Conservation (phyloP, 2,329 filamentous ascomycete species). For the Aureobasidium lini region DNA sequence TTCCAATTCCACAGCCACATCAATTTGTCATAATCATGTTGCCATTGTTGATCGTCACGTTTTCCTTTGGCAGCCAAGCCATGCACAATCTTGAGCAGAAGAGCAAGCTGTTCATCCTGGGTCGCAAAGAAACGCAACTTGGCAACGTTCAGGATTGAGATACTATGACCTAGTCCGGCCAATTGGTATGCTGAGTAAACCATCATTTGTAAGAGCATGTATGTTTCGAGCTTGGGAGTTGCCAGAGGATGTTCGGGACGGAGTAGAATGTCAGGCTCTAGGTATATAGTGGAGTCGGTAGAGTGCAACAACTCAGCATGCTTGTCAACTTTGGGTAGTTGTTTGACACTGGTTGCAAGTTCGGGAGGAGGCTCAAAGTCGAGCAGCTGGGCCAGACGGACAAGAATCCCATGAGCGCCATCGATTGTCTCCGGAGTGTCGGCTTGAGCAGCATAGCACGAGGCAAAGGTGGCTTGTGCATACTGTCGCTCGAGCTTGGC, state of each 20-base stretch:
- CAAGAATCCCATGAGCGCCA: slow-evolving; percentile 53
- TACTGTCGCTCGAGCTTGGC: slow-evolving; percentile 56
- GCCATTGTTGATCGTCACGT: slow-evolving; percentile 59
- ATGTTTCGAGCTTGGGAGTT: slow-evolving; percentile 47
- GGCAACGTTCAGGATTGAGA: slow-evolving; percentile 36
- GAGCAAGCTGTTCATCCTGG: slow-evolving; percentile 54
- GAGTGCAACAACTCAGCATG: slow-evolving; percentile 27
- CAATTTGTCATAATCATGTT: slow-evolving; percentile 53
- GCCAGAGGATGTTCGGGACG: slow-evolving; percentile 58
- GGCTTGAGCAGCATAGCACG: slow-evolving; percentile 59
- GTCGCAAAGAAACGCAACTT: slow-evolving; percentile 60
- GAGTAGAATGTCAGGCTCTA: slow-evolving; percentile 44
- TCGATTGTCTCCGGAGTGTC: slow-evolving; percentile 51
- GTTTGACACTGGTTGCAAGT: slow-evolving; percentile 34
- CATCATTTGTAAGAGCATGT: slow-evolving; percentile 55
- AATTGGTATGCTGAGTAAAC: slow-evolving; percentile 44
- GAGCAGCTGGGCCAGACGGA: slow-evolving; percentile 52
- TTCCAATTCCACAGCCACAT: slow-evolving; percentile 72
- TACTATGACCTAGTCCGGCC: slow-evolving; percentile 32
- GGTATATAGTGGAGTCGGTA: slow-evolving; percentile 23
- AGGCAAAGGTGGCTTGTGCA: slow-evolving; percentile 59
- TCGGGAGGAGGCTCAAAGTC: slow-evolving; percentile 51
- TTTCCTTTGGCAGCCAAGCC: slow-evolving; percentile 41
- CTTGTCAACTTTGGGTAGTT: slow-evolving; percentile 36
- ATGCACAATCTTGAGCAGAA: slow-evolving; percentile 54